Evolutionary conservation across 495 filamentous ascomycete species (phyloP).

Genomic region (Neurospora pannonica): DNA sequence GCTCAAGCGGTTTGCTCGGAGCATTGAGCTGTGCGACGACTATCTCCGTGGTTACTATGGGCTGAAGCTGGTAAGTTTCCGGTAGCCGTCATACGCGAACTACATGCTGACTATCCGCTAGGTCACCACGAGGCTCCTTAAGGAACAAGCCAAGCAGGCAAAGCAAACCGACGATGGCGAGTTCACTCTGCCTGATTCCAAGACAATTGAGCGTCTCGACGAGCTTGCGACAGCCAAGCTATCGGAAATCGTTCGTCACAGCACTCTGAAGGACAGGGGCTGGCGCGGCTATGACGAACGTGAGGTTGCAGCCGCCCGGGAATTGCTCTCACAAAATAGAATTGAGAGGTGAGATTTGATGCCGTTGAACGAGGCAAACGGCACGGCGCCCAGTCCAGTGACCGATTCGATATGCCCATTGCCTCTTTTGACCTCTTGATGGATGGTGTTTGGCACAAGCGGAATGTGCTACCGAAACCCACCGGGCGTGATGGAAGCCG

Average conservation of each 20-base stretch:
- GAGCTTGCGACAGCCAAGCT: slow-evolving; percentile 64
- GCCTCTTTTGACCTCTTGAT: slow-evolving; percentile 1
- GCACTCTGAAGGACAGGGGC: slow-evolving; percentile 47
- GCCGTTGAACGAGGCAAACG: slow-evolving; percentile 1
- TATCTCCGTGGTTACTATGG: slow-evolving; percentile 92
- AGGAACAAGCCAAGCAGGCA: slow-evolving; percentile 19
- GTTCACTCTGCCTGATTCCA: slow-evolving; percentile 34
- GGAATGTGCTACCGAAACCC: not conserved
- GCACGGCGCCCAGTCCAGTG: slow-evolving; percentile 17
- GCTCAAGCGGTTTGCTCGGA: slow-evolving; percentile 74
- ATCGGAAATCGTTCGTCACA: slow-evolving; percentile 60
- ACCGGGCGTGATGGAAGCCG: not conserved
- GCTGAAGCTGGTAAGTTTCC: slow-evolving; percentile 57
- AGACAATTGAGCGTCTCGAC: slow-evolving; percentile 58
- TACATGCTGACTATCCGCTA: slow-evolving; percentile 15
- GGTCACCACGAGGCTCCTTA: slow-evolving; percentile 32
- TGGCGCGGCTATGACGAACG: slow-evolving; percentile 64
- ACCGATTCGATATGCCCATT: slow-evolving; percentile 14
- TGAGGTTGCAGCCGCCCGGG: slow-evolving; percentile 70
- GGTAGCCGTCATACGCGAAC: not conserved
- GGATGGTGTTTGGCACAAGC: slow-evolving; percentile 16
- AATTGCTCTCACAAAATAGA: slow-evolving; percentile 47
- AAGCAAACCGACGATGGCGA: slow-evolving; percentile 30
- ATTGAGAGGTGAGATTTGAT: slow-evolving; percentile 24
- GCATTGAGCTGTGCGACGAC: slow-evolving; percentile 85